These are phyloP conservation scores for Sphaceloma murrayae DNA, from an alignment of 2,329 filamentous ascomycete genomes.

Conservation along the genomic window DNA sequence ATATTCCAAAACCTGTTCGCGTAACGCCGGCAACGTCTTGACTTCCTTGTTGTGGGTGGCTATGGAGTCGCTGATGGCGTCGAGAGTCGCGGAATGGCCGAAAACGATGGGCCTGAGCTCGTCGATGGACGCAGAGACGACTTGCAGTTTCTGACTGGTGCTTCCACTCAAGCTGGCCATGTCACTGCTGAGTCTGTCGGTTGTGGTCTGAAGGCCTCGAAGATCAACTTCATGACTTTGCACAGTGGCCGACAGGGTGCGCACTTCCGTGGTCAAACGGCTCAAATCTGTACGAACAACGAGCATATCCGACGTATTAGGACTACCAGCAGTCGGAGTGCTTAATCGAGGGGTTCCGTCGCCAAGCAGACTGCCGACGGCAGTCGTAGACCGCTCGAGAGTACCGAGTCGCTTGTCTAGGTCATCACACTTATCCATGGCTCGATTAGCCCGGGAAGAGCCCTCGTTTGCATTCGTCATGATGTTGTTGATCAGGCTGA, in stretches of 20 bases:
- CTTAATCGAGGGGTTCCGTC: conserved; percentile 1
- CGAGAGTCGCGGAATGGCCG: neutral
- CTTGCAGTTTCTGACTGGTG: too few species aligned
- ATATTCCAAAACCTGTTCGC: too few species aligned
- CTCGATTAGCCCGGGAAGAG: neutral
- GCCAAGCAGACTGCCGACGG: neutral
- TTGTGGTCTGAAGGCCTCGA: neutral
- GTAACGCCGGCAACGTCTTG: too few species aligned
- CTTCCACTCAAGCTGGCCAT: too few species aligned
- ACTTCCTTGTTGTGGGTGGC: neutral
- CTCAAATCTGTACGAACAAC: neutral
- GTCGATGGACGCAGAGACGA: too few species aligned
- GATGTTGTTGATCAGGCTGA: neutral
- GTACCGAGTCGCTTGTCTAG: conserved; percentile 1
- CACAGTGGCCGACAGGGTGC: neutral
- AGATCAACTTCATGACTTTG: neutral
- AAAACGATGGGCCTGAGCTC: too few species aligned
- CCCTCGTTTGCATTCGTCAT: conserved; percentile 1
- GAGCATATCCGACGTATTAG: neutral
- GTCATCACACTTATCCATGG: conserved; percentile 6
- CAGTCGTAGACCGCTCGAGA: neutral
- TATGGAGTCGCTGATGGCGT: neutral
- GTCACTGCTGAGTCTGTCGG: neutral
- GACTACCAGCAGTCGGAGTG: neutral
- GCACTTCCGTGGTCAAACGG: neutral